Percentiles rank a stretch among this genome's conserved stretches.
phyloP scores from a whole-genome alignment of 208 protist species.

The Chromosphaera perkinsii region DNA sequence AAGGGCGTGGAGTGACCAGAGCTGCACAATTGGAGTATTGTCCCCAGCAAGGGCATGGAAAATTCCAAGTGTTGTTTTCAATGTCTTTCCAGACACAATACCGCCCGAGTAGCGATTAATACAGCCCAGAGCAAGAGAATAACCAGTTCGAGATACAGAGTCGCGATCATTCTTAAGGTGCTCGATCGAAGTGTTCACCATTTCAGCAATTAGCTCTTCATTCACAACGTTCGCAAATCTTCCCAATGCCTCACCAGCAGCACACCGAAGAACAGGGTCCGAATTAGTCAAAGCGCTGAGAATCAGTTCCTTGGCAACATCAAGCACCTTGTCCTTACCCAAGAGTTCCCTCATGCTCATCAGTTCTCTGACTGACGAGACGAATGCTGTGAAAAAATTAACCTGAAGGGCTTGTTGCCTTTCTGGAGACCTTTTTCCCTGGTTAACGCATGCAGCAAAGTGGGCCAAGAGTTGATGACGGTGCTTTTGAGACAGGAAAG shows the following conservation, averaged over 20 bases:
- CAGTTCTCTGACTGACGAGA: no score
- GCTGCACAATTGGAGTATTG: slow-evolving; percentile 12
- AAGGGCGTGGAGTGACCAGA: slow-evolving; percentile 1
- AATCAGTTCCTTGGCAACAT: neutral
- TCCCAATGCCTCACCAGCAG: neutral
- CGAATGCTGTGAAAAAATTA: no score
- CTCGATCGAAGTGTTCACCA: no score
- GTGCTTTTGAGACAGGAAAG: no score
- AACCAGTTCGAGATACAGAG: neutral
- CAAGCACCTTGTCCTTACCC: no score
- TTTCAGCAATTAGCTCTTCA: slow-evolving; percentile 4
- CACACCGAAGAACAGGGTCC: neutral
- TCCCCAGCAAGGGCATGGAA: slow-evolving; percentile 9
- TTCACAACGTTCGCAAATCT: neutral
- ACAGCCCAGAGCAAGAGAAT: slow-evolving; percentile 8
- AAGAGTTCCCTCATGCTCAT: no score
- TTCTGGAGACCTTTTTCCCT: no score
- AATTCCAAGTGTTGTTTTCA: slow-evolving; percentile 6
- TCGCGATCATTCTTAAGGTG: slow-evolving; percentile 1
- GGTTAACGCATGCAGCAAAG: no score
- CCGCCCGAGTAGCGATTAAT: neutral
- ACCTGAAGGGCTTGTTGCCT: no score
- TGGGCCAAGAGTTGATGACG: no score
- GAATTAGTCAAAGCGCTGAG: neutral
- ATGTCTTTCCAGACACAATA: slow-evolving; percentile 2